Conservation (phyloP, 179 eudicot species). For the Beta corolliflora region DNA sequence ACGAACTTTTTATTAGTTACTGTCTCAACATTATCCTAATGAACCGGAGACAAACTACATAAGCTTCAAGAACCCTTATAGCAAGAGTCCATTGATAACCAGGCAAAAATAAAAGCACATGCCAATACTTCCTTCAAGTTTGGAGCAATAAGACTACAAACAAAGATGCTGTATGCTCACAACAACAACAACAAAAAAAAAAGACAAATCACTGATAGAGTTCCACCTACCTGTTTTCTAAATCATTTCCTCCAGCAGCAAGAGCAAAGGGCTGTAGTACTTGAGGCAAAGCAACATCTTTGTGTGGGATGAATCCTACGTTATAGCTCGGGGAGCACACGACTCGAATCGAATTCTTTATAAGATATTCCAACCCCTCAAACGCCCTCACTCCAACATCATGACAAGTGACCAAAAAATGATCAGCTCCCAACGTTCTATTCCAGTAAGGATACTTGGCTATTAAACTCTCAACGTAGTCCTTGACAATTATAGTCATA, state of each 20-base stretch:
- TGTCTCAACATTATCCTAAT: not conserved
- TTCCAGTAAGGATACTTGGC: slow-evolving; percentile 95
- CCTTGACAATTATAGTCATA: slow-evolving; percentile 83
- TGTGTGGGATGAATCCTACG: slow-evolving; percentile 93
- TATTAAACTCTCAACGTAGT: slow-evolving; percentile 78
- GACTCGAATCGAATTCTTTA: slow-evolving; percentile 91
- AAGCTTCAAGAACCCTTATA: not conserved
- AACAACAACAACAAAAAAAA: not conserved
- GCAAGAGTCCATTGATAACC: not conserved
- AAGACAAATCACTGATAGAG: not conserved
- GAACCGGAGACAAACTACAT: not conserved
- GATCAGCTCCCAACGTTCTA: slow-evolving; percentile 93
- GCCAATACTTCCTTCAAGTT: not conserved
- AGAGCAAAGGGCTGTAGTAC: slow-evolving; percentile 96
- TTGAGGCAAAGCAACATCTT: slow-evolving; percentile 97
- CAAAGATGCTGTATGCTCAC: not conserved
- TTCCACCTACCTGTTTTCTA: slow-evolving; percentile 64
- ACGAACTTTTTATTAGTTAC: not conserved
- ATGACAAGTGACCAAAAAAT: slow-evolving; percentile 88
- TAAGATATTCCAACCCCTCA: slow-evolving; percentile 72
- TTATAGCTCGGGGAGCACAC: slow-evolving; percentile 96
- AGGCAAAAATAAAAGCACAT: not conserved
- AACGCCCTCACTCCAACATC: slow-evolving; percentile 96
- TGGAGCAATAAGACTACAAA: not conserved
- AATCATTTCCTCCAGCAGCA: slow-evolving; percentile 92